phyloP scores from a whole-genome alignment of 2,329 filamentous ascomycete species.

The Sporothrix euskadiensis region DNA sequence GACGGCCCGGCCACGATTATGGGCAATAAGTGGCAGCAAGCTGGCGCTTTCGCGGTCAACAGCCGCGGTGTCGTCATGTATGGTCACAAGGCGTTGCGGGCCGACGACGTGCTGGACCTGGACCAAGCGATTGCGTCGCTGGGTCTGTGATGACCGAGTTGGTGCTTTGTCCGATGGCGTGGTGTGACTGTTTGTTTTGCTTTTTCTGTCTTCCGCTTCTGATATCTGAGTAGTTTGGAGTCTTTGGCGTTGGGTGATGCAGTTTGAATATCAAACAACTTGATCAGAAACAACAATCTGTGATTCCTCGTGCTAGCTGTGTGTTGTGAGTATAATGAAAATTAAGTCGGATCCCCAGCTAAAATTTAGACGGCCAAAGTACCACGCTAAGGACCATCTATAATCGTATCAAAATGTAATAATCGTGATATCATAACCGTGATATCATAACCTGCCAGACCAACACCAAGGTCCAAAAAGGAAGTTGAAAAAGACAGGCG shows the following conservation, averaged over 20 bases:
- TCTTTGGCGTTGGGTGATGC: not conserved
- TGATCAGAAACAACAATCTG: not conserved
- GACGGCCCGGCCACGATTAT: slow-evolving; percentile 48
- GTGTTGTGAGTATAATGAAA: not conserved
- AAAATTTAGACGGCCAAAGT: not conserved
- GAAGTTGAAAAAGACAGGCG: not conserved
- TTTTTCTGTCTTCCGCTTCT: not conserved
- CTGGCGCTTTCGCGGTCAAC: slow-evolving; percentile 54
- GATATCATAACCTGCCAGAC: not conserved
- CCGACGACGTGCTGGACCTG: slow-evolving; percentile 55
- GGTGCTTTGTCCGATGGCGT: not conserved
- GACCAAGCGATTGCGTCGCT: slow-evolving; percentile 48
- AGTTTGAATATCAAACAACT: not conserved
- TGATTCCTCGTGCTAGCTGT: not conserved
- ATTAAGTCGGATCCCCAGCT: not conserved
- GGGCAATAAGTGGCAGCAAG: slow-evolving; percentile 60
- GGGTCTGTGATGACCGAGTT: slow-evolving; percentile 36
- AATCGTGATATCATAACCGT: not conserved
- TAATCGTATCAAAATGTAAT: not conserved
- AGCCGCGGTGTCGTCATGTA: slow-evolving; percentile 52
- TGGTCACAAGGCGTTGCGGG: slow-evolving; percentile 50
- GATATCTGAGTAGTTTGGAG: not conserved
- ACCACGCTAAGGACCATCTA: not conserved
- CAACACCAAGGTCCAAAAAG: not conserved
- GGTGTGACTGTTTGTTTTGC: not conserved